Evolutionary conservation across 805 yeast genomes (phyloP), one percentile per base, ranked within the genome.

Genomic region (Candida orba): DNA sequence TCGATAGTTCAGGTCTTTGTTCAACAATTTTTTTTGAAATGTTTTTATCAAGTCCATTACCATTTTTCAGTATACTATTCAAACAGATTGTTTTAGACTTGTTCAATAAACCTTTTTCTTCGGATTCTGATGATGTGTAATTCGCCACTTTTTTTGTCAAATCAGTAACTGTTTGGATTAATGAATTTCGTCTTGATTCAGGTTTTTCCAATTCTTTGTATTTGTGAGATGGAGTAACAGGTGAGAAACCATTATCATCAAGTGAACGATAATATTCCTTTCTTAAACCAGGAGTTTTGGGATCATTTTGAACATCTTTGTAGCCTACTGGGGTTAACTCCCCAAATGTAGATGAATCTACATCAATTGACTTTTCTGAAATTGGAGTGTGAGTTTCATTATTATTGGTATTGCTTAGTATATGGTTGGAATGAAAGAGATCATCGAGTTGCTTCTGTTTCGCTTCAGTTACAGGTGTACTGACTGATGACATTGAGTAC

Each of bases 221-320:
- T 12, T 31, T 8, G 53, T 27, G 35, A 33, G 53, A 45, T 3
- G 45, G 48, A 3, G 54, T 51, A 5, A 53, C 48, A 29, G 51
- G 39, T 2, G 45, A 41, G 7, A 41, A 29, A 5, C 38, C 37
- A 13, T 34, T 36, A 15, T 30, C 37, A 18, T 29, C 30, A 12
- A 24, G 20, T 37, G 36, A 40, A 4, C 39, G 42, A 3, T 38
- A 30, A 40, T 36, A 50, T 40, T 51, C 50, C 12, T 47, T 49
- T 40, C 61, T 47, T 25, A 42, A 36, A 10, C 34, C 24, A 1
- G 61, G 61, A 1, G 61, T 57, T 35, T 54, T 49, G n/a, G 61
- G 61, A 30, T 57, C 51, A 36, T 52, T 51, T 8, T 40, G 51
- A 22, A 57, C 52, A 12, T 52, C 46, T 1, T 39, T 12, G 25